These are phyloP conservation scores for Colletotrichum truncatum DNA, from an alignment of 2,329 filamentous ascomycete species.

Conservation along the genomic window DNA sequence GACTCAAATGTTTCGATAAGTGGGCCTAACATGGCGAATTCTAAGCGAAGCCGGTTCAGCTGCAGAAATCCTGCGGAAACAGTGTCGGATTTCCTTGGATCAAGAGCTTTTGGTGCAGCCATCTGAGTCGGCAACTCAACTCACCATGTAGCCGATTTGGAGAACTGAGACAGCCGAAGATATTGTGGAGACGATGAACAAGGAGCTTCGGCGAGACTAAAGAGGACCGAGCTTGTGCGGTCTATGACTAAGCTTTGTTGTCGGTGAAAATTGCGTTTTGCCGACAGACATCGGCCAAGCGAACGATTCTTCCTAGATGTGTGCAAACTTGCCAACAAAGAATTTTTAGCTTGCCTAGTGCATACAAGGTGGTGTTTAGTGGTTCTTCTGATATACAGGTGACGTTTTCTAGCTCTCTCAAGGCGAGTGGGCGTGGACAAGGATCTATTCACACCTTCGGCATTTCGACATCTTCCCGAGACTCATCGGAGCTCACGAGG, in stretches of 20 bases:
- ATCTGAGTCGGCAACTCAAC: conserved; percentile 1
- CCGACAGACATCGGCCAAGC: neutral
- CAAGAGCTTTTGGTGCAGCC: neutral
- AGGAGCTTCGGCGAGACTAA: neutral
- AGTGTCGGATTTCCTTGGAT: neutral
- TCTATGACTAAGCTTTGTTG: neutral
- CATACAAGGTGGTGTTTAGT: neutral
- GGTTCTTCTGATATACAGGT: neutral
- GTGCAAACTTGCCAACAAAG: neutral
- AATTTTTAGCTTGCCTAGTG: neutral
- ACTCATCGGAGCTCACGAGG: neutral
- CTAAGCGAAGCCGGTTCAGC: neutral
- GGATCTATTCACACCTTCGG: neutral
- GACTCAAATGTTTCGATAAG: conserved; percentile 16
- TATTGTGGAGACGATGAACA: conserved; percentile 1
- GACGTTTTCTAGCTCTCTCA: too few species aligned
- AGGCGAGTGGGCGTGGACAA: neutral
- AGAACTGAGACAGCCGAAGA: neutral
- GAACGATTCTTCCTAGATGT: neutral
- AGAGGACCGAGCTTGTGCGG: neutral
- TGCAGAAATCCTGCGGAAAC: neutral
- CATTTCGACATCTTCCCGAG: neutral
- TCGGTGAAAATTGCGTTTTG: neutral
- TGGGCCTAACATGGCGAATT: conserved; percentile 1
- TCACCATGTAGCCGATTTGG: neutral